phyloP scores from a whole-genome alignment of 805 yeast species.

The Ogataea siamensis region DNA sequence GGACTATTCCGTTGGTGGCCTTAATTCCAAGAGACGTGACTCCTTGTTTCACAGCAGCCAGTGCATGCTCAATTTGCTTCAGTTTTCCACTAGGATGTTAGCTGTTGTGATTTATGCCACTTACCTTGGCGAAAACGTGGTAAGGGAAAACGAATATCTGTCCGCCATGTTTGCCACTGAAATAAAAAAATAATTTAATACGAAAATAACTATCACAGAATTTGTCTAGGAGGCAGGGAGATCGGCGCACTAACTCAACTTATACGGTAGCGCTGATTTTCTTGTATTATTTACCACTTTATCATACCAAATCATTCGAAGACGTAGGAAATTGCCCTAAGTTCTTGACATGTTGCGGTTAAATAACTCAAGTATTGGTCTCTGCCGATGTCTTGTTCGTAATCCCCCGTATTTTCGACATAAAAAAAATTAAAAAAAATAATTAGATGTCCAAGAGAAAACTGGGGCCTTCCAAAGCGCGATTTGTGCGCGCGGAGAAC shows the following conservation, averaged over 20 bases:
- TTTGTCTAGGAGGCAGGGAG: too few species aligned
- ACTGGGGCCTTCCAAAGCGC: constrained; percentile 2
- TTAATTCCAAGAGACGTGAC: constrained; percentile 92
- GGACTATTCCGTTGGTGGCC: constrained; percentile 92
- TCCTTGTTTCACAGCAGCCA: constrained; percentile 97
- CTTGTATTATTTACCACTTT: too few species aligned
- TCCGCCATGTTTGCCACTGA: constrained; percentile 70
- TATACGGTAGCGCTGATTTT: too few species aligned
- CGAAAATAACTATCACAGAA: not conserved
- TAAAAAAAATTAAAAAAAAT: constrained; percentile 7
- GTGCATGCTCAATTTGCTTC: constrained; percentile 96
- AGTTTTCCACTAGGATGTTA: constrained; percentile 72
- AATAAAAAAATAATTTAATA: constrained; percentile 6
- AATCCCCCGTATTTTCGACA: not conserved
- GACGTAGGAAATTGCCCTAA: too few species aligned
- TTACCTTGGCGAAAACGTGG: constrained; percentile 95
- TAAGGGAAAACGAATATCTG: constrained; percentile 94
- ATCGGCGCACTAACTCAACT: too few species aligned
- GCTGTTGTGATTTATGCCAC: constrained; percentile 28
- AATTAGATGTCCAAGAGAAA: constrained; percentile 9
- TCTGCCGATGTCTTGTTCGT: not conserved
- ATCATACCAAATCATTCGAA: too few species aligned
- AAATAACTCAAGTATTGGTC: too few species aligned
- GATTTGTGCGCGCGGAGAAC: constrained; percentile 9
- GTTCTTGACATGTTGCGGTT: too few species aligned